Conservation (phyloP, 352 stramenopile species). For the Peronospora belbahrii region DNA sequence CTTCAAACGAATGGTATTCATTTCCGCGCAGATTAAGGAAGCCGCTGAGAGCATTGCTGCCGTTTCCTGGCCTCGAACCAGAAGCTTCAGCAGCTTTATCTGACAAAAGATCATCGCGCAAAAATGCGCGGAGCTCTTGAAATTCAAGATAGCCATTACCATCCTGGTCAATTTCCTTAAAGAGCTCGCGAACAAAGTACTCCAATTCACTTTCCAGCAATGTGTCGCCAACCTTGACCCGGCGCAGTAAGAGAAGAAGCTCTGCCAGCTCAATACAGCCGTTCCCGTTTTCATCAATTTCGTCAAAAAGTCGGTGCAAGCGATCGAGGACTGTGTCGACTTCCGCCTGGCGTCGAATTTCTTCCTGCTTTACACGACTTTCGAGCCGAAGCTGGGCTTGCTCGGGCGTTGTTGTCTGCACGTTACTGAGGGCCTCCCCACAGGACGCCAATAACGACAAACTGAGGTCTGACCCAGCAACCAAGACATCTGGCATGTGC, state of each 20-base stretch:
- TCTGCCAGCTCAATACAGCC: slow-evolving; percentile 58
- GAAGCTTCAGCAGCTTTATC: slow-evolving; percentile 16
- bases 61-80: slow-evolving; percentile 15
- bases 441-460: slow-evolving; percentile 57
- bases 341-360: slow-evolving; percentile 43
- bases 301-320: slow-evolving; percentile 56
- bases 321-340: slow-evolving; percentile 44
- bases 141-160: slow-evolving; percentile 90
- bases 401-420: slow-evolving; percentile 54
- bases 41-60: slow-evolving; percentile 41
- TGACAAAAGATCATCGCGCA: slow-evolving; percentile 42
- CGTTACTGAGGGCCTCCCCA: slow-evolving; percentile 33
- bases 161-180: slow-evolving; percentile 91
- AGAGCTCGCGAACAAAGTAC: slow-evolving; percentile 56
- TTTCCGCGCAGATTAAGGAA: slow-evolving; percentile 59
- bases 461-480: slow-evolving; percentile 63
- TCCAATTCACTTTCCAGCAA: slow-evolving; percentile 58
- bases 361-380: slow-evolving; percentile 45
- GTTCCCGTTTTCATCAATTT: slow-evolving; percentile 65
- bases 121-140: slow-evolving; percentile 88
- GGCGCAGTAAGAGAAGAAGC: slow-evolving; percentile 48
- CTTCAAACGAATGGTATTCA: slow-evolving; percentile 57
- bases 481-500: slow-evolving; percentile 51
- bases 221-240: slow-evolving; percentile 56
- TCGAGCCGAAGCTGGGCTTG: slow-evolving; percentile 50